These are phyloP conservation scores for Austroboletus niveus DNA, from an alignment of 1,284 basidiomycete genomes.

Conservation along the genomic window DNA sequence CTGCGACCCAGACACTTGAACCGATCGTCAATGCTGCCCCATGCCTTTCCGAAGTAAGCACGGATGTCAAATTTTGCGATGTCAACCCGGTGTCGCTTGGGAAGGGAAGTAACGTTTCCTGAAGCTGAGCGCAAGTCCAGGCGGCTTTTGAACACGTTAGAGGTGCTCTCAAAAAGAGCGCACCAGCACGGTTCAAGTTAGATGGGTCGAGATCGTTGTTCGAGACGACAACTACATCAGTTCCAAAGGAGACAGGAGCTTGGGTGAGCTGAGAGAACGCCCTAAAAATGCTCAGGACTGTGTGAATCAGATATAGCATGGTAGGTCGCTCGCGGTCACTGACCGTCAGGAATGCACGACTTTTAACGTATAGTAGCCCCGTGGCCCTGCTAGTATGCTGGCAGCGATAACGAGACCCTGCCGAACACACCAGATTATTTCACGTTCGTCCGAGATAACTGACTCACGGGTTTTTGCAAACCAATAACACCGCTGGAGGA, in stretches of 20 bases:
- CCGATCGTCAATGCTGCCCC: conserved; percentile 4
- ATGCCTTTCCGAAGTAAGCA: conserved; percentile 12
- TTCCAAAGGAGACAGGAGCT: not conserved
- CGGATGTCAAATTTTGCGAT: conserved; percentile 3
- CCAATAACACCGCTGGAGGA: too few species aligned
- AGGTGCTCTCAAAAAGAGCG: conserved; percentile 5
- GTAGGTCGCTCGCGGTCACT: too few species aligned
- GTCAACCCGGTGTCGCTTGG: conserved; percentile 5
- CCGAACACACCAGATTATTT: too few species aligned
- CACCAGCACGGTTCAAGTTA: conserved; percentile 13
- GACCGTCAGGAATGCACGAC: too few species aligned
- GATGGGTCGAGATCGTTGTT: conserved; percentile 22
- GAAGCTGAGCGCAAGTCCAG: conserved; percentile 9
- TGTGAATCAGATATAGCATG: too few species aligned
- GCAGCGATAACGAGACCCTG: too few species aligned
- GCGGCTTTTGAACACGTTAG: conserved; percentile 12
- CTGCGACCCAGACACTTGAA: conserved; percentile 11
- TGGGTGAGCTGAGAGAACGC: too few species aligned
- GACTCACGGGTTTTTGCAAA: too few species aligned
- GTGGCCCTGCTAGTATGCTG: too few species aligned
- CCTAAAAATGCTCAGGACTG: too few species aligned
- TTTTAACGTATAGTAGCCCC: too few species aligned
- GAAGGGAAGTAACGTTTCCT: conserved; percentile 12
- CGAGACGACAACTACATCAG: conserved; percentile 17
- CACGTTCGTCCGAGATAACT: too few species aligned